Evolutionary conservation across 495 filamentous ascomycete genomes (phyloP).

Genomic region (Hypoxylon lienhwacheense): DNA sequence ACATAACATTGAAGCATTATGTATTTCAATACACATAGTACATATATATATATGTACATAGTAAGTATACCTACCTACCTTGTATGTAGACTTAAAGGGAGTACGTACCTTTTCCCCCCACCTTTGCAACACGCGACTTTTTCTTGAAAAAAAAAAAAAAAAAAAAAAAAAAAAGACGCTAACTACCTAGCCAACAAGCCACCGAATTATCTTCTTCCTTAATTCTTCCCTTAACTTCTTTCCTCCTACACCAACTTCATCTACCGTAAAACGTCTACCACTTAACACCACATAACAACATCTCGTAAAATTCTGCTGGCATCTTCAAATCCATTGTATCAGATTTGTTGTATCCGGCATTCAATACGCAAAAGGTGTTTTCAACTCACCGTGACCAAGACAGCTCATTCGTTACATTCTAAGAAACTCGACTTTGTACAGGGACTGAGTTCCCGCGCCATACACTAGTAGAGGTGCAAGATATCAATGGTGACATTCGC

Average conservation of each 20-base stretch:
- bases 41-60: no score
- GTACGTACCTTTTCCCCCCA: constrained; percentile 26
- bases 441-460: constrained; percentile 9
- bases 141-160: no score
- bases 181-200: constrained; percentile 7
- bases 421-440: constrained; percentile 12
- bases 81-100: no score
- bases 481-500: constrained; percentile 11
- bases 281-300: constrained; percentile 12
- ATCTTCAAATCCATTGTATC: constrained; percentile 12
- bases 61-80: no score
- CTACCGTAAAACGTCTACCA: no score
- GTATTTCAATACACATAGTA: no score
- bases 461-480: constrained; percentile 27
- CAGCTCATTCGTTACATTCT: constrained; percentile 3
- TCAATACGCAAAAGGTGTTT: neutral
- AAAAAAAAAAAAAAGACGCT: constrained; percentile 25
- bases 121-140: constrained; percentile 35
- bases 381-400: constrained; percentile 11
- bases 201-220: constrained; percentile 14
- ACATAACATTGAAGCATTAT: no score
- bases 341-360: constrained; percentile 6
- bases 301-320: constrained; percentile 10
- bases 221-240: constrained; percentile 2
- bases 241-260: constrained; percentile 14